Evolutionary conservation across 768 basidiomycete species (phyloP).

Genomic region (Filobasidium floriforme): DNA sequence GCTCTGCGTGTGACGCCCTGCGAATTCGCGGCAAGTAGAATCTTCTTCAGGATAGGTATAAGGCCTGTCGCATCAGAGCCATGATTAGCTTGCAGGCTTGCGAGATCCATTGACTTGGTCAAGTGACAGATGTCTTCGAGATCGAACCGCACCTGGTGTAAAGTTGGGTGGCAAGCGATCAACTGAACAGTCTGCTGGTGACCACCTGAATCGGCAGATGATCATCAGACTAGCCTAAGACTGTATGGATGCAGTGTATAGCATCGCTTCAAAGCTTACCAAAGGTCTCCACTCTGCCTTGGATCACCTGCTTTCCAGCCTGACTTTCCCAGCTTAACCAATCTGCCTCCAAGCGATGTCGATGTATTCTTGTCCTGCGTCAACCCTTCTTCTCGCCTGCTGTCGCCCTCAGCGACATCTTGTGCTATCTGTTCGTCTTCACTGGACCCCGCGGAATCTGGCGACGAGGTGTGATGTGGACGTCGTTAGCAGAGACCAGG

Average conservation of each 20-base stretch:
- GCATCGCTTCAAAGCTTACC: no score
- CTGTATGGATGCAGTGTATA: no score
- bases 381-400: neutral
- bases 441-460: neutral
- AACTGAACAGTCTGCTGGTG: conserved; percentile 22
- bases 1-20: conserved; percentile 31
- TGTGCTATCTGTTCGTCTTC: neutral
- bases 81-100: neutral
- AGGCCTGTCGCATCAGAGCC: conserved; percentile 24
- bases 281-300: conserved; percentile 31
- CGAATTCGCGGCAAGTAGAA: conserved; percentile 20
- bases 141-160: conserved; percentile 32
- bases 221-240: neutral
- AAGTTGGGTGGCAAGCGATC: conserved; percentile 32
- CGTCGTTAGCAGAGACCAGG: no score
- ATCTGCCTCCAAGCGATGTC: neutral
- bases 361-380: neutral
- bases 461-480: no score
- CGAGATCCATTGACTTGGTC: no score
- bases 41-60: conserved; percentile 27
- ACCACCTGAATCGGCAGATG: conserved; percentile 30
- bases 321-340: no score
- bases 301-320: conserved; percentile 4
- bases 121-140: no score
- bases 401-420: neutral